phyloP scores from a whole-genome alignment of 441 rosid species.

The Gossypium gossypioides region DNA sequence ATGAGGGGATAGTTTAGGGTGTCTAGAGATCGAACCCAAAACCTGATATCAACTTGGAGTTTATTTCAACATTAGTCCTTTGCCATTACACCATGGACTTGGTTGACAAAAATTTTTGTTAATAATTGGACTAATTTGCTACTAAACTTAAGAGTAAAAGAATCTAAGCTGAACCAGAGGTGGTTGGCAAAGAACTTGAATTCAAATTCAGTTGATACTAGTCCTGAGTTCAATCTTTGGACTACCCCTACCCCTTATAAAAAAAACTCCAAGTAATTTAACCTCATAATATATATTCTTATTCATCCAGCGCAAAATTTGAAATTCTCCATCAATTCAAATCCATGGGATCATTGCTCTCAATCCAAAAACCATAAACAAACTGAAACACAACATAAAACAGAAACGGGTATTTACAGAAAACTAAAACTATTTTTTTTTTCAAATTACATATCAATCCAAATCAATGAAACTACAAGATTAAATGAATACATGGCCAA shows the following conservation, averaged over 20 bases:
- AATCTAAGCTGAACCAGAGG: not conserved
- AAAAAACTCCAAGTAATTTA: not conserved
- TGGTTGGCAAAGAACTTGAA: too few species aligned
- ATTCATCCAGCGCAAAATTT: not conserved
- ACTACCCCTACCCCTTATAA: too few species aligned
- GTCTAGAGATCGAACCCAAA: too few species aligned
- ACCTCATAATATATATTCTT: not conserved
- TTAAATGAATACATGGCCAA: not conserved
- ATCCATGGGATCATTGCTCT: not conserved
- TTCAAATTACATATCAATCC: not conserved
- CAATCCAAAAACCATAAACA: not conserved
- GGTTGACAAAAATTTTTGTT: not conserved
- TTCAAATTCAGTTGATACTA: too few species aligned
- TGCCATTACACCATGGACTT: too few species aligned
- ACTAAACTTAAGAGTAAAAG: not conserved
- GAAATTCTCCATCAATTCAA: not conserved
- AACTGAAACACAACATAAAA: not conserved
- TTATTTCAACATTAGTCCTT: too few species aligned
- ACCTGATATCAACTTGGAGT: too few species aligned
- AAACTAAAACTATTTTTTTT: not conserved
- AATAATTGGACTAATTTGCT: not conserved
- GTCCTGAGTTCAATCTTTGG: too few species aligned
- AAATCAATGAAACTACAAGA: not conserved
- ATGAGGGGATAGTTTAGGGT: too few species aligned
- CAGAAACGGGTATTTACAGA: not conserved